phyloP scores from a whole-genome alignment of 805 yeast genomes.

The Saturnispora dispora region DNA sequence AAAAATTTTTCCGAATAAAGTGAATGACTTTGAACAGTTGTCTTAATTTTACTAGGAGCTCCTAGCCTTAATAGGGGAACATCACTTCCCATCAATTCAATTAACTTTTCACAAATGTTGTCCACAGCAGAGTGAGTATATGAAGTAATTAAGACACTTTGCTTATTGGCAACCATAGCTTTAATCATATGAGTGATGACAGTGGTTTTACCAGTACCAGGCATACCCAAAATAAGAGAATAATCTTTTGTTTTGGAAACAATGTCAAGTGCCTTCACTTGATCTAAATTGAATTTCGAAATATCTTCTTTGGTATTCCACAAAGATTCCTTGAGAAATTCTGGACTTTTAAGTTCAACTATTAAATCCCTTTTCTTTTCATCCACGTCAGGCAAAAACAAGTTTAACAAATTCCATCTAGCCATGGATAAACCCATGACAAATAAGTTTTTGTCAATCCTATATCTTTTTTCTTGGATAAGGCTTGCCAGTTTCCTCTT shows the following conservation, averaged over 20 bases:
- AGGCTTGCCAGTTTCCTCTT: neutral
- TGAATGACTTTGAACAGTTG: slow-evolving; percentile 44
- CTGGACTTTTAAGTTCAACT: slow-evolving; percentile 47
- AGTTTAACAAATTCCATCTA: slow-evolving; percentile 61
- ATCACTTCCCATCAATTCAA: slow-evolving; percentile 25
- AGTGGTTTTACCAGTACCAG: slow-evolving; percentile 95
- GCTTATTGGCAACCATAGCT: slow-evolving; percentile 47
- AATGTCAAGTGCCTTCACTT: slow-evolving; percentile 54
- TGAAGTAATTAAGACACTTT: slow-evolving; percentile 68
- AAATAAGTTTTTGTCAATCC: slow-evolving; percentile 77
- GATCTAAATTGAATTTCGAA: slow-evolving; percentile 55
- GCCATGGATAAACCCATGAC: slow-evolving; percentile 69
- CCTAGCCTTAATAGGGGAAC: slow-evolving; percentile 64
- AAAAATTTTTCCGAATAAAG: slow-evolving; percentile 32
- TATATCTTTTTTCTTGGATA: slow-evolving; percentile 28
- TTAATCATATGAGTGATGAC: slow-evolving; percentile 71
- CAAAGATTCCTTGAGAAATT: slow-evolving; percentile 23
- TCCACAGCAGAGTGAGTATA: slow-evolving; percentile 97
- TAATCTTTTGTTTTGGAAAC: slow-evolving; percentile 65
- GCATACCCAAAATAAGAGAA: slow-evolving; percentile 87
- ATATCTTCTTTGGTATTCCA: slow-evolving; percentile 2
- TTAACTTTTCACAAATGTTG: slow-evolving; percentile 72
- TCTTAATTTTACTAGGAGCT: slow-evolving; percentile 47
- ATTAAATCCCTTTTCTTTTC: slow-evolving; percentile 35
- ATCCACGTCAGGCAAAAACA: slow-evolving; percentile 47